Percentiles rank a stretch among this genome's conserved stretches.
These are phyloP conservation scores for Corynascus novoguineensis DNA, from an alignment of 495 filamentous ascomycete species.

Conservation along the genomic window DNA sequence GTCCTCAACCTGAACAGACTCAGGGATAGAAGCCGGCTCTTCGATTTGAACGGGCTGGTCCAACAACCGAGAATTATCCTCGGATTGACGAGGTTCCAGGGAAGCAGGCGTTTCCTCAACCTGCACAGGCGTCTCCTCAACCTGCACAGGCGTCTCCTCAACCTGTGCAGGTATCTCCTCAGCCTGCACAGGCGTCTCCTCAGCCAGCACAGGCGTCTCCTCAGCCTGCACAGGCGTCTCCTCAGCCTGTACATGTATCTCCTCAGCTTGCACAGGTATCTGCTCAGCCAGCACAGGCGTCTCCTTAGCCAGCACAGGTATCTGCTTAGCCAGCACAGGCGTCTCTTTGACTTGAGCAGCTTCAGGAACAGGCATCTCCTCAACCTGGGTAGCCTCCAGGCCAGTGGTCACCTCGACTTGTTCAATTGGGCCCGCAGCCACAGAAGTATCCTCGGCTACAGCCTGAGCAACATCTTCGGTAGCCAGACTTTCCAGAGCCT, in stretches of 20 bases:
- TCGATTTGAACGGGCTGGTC: not conserved
- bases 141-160: not conserved
- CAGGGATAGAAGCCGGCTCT: not conserved
- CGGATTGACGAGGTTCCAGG: not conserved
- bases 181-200: not conserved
- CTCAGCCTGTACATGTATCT: not conserved
- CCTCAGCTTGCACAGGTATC: not conserved
- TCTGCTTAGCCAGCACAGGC: not conserved
- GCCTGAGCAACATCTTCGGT: not conserved
- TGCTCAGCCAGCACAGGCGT: not conserved
- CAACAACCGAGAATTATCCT: not conserved
- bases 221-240: not conserved
- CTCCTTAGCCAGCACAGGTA: not conserved
- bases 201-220: not conserved
- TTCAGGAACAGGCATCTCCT: not conserved
- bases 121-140: not conserved
- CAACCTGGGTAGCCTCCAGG: not conserved
- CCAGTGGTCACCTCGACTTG: conserved; percentile 21
- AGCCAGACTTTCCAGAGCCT: conserved; percentile 13
- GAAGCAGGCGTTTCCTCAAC: not conserved
- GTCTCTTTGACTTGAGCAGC: not conserved
- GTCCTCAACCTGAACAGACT: not conserved
- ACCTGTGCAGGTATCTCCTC: not conserved
- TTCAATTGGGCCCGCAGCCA: not conserved
- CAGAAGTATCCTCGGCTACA: not conserved